A percentile compares a stretch with the other conserved stretches of the same genome.
These are phyloP conservation scores for Ocimum tenuiflorum DNA, from an alignment of 257 asterid species.

Conservation along the genomic window DNA sequence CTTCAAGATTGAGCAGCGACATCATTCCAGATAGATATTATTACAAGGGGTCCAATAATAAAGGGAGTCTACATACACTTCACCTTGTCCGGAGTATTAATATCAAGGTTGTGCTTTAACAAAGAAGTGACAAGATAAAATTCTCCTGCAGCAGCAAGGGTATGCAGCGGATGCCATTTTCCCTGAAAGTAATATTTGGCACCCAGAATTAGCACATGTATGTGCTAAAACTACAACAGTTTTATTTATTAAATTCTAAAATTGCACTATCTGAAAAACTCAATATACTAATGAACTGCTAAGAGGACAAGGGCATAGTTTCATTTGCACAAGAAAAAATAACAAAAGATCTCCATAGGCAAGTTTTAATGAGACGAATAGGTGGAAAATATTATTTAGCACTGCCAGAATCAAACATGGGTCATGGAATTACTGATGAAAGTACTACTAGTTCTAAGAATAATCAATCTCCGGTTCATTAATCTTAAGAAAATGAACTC, in stretches of 20 bases:
- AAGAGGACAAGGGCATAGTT: neutral
- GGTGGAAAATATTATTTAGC: neutral
- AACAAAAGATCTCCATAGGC: neutral
- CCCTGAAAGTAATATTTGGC: conserved; percentile 38
- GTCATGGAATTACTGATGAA: neutral
- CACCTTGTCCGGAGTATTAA: conserved; percentile 75
- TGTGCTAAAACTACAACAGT: neutral
- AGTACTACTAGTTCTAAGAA: neutral
- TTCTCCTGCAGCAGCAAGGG: conserved; percentile 87
- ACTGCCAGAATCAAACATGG: neutral
- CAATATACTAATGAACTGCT: neutral
- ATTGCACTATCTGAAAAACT: neutral
- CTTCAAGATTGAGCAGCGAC: neutral
- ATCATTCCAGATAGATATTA: neutral
- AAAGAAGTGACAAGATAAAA: conserved; percentile 61
- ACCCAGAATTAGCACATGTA: conserved; percentile 16
- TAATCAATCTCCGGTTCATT: neutral
- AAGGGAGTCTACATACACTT: conserved; percentile 1
- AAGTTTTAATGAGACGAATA: too few species aligned
- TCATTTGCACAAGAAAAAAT: neutral
- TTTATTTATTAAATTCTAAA: neutral
- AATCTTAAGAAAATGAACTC: neutral
- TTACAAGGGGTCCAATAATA: neutral
- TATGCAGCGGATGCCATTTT: conserved; percentile 89
- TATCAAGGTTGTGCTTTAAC: conserved; percentile 63